Conservation (phyloP, 805 yeast species). For the Barnettozyma populi region DNA sequence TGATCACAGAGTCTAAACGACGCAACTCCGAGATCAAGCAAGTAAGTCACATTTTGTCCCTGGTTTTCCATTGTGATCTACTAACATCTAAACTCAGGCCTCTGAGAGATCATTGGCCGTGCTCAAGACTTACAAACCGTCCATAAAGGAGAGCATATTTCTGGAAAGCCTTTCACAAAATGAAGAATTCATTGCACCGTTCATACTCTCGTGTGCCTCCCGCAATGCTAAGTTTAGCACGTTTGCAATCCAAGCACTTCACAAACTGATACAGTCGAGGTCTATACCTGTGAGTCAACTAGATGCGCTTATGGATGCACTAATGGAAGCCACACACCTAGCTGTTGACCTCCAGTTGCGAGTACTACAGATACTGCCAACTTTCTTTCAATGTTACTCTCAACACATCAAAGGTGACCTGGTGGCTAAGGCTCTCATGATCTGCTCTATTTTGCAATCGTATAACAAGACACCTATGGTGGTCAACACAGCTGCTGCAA, state of each 20-base stretch:
- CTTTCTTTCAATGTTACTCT: constrained; percentile 61
- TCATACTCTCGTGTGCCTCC: constrained; percentile 65
- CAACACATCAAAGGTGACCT: constrained; percentile 46
- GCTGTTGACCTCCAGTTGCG: constrained; percentile 83
- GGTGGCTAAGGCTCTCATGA: constrained; percentile 52
- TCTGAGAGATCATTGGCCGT: constrained; percentile 47
- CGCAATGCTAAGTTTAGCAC: constrained; percentile 70
- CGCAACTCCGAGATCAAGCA: constrained; percentile 63
- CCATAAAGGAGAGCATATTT: constrained; percentile 26
- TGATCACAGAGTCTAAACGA: constrained; percentile 67
- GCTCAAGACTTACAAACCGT: constrained; percentile 31
- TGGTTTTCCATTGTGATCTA: background rate
- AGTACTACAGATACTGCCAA: constrained; percentile 76
- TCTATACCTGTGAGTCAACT: constrained; percentile 51
- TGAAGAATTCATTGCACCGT: constrained; percentile 60
- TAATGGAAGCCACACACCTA: constrained; percentile 67
- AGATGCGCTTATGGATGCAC: constrained; percentile 55
- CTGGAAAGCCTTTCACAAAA: constrained; percentile 36
- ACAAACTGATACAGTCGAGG: constrained; percentile 48
- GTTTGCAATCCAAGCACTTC: constrained; percentile 66
- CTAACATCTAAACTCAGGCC: constrained; percentile 15
- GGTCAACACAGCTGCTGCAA: constrained; percentile 86
- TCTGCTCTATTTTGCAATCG: constrained; percentile 69
- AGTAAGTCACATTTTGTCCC: constrained; percentile 29
- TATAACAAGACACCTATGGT: constrained; percentile 72